phyloP scores from a whole-genome alignment of 768 basidiomycete genomes.

The Tulasnella sp. region DNA sequence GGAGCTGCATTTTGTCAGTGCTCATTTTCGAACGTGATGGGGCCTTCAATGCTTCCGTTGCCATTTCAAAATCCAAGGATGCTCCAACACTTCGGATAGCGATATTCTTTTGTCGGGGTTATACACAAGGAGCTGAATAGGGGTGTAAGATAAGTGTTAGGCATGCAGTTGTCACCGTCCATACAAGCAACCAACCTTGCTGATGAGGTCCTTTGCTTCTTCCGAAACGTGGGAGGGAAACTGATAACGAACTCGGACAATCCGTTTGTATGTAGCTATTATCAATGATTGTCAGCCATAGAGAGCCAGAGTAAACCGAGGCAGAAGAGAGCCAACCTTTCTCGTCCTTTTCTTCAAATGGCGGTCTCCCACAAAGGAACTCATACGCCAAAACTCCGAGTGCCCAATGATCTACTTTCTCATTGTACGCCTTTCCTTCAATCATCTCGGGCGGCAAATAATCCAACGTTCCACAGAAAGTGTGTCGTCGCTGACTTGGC shows the following conservation, averaged over 20 bases:
- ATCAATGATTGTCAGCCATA: not conserved
- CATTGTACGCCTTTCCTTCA: conserved; percentile 42
- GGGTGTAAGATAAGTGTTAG: not conserved
- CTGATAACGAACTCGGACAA: conserved; percentile 38
- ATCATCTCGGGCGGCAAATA: conserved; percentile 84
- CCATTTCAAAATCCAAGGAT: conserved; percentile 42
- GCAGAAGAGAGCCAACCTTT: conserved; percentile 5
- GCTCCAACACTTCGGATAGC: conserved; percentile 39
- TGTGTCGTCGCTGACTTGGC: conserved; percentile 50
- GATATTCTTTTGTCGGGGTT: conserved; percentile 43
- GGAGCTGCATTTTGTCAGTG: not conserved
- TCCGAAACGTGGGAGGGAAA: conserved; percentile 41
- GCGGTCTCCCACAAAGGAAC: conserved; percentile 44
- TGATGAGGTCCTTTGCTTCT: conserved; percentile 45
- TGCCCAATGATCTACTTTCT: conserved; percentile 48
- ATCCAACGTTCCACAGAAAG: conserved; percentile 92
- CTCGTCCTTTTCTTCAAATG: conserved; percentile 41
- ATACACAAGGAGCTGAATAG: conserved; percentile 37
- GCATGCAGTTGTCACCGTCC: not conserved
- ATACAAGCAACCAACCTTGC: conserved; percentile 32
- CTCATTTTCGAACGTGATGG: not conserved
- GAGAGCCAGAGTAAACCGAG: not conserved
- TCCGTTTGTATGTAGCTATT: conserved; percentile 42
- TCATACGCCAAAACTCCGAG: conserved; percentile 48
- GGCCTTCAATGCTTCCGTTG: not conserved